Base-by-base conservation (phyloP, 805 yeast species). In the Candida dendrica region DNA sequence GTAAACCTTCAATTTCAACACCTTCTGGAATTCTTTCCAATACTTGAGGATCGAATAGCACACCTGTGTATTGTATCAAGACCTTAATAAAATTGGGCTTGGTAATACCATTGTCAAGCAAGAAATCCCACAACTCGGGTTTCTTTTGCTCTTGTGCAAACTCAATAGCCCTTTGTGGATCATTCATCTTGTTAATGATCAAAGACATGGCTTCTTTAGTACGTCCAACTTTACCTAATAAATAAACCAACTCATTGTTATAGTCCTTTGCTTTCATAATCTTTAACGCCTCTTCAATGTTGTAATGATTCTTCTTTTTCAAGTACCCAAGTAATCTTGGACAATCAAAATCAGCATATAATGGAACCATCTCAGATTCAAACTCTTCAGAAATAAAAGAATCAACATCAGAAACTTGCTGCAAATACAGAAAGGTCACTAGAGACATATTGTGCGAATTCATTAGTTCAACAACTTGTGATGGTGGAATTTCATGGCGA, bases 201-300 rank as follows among this genome's bases (percentile, higher is more conserved):
- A 93, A 66, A 43, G 69, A 73, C 51, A 91, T 63, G 0, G 98
- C 98, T 46, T 77, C 74, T 46, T 72, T 73, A 43, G 81, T 78
- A 49, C 85, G 84, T 1, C 98, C 98, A 20, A 85, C 80, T 51
- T 79, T 77, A 4, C 95, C 95, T 46, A 87, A 71, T 26, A 93
- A 61, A 53, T 78, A 89, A 0, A 93, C 95, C 34, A 89, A 67
- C 53, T 91, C 98, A 34, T 81, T 77, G 34, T 70, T 71, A 34
- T 74, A 70, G 1, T 70, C 69, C 18, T 70, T 64, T 10, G 57
- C 44, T 45, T 79, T 79, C 52, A 95, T 86, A 1, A 82, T 58
- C 13, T 64, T 60, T n/a, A 90, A 75, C 0, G 96, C 95, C 27
- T 58, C 50, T 34, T 79, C 84, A 35, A 89, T 75, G 46, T 84